A percentile compares a stretch with the other conserved stretches of the same genome.
Conservation (phyloP, 768 basidiomycete genomes). For the Punctularia strigosozonata region DNA sequence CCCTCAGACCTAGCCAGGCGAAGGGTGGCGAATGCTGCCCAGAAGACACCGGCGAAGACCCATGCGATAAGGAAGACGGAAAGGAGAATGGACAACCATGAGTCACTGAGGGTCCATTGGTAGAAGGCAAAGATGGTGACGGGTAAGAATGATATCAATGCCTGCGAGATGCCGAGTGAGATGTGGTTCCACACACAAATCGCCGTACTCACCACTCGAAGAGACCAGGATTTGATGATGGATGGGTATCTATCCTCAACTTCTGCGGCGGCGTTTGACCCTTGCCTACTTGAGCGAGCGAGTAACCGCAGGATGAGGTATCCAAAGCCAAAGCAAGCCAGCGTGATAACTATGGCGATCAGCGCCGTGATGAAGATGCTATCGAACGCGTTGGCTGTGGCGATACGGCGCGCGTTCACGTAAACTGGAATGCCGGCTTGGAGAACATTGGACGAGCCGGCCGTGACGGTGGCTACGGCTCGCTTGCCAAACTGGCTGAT, state of each 20-base stretch:
- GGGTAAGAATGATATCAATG: constrained; percentile 55
- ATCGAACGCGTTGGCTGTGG: constrained; percentile 83
- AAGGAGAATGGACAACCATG: constrained; percentile 74
- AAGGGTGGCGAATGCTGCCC: constrained; percentile 36
- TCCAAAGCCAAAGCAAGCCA: constrained; percentile 38
- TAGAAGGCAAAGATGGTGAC: constrained; percentile 70
- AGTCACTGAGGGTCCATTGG: constrained; percentile 87
- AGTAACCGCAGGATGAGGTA: constrained; percentile 31
- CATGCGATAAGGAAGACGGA: constrained; percentile 56
- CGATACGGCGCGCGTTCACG: constrained; percentile 64
- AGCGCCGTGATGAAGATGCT: constrained; percentile 72
- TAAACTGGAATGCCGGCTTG: constrained; percentile 78
- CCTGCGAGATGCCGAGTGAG: constrained; percentile 23
- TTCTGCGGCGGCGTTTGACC: neutral
- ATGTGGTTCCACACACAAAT: constrained; percentile 1
- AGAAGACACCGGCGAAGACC: constrained; percentile 32
- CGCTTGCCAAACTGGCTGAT: constrained; percentile 3
- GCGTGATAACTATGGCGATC: constrained; percentile 50
- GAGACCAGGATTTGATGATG: constrained; percentile 46
- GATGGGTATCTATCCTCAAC: constrained; percentile 4
- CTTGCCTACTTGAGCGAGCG: constrained; percentile 9
- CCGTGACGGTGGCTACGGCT: constrained; percentile 56
- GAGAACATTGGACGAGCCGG: constrained; percentile 51
- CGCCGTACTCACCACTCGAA: constrained; percentile 47
- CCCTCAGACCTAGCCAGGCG: constrained; percentile 30